Evolutionary conservation across 176 grass and related monocot genomes (phyloP).

Genomic region (Leersia perrieri): DNA sequence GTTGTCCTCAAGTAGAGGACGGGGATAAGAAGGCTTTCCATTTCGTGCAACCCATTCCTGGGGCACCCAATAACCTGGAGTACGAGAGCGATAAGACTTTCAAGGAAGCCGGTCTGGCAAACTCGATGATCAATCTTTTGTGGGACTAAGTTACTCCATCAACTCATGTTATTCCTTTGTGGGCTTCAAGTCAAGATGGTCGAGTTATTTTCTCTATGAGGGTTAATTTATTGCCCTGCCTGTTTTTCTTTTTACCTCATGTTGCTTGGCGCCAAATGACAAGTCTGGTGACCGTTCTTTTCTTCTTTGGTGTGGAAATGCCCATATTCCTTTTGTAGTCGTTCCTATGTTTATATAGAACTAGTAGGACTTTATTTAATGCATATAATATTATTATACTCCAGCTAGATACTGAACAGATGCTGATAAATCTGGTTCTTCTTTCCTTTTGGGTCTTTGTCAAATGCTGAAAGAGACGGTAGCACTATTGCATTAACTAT

Average conservation of each 20-base stretch:
- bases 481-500: neutral
- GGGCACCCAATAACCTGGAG: slow-evolving; percentile 56
- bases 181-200: slow-evolving; percentile 7
- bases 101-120: slow-evolving; percentile 66
- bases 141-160: slow-evolving; percentile 49
- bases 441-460: neutral
- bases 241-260: neutral
- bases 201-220: neutral
- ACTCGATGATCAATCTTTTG: slow-evolving; percentile 82
- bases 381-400: slow-evolving; percentile 34
- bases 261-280: slow-evolving; percentile 19
- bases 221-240: neutral
- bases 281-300: neutral
- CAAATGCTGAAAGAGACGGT: slow-evolving; percentile 7
- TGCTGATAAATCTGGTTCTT: neutral
- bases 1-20: slow-evolving; percentile 53
- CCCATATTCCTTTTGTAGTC: neutral
- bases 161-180: neutral
- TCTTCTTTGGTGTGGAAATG: slow-evolving; percentile 30
- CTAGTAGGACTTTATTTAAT: slow-evolving; percentile 34
- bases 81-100: slow-evolving; percentile 60
- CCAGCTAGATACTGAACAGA: neutral
- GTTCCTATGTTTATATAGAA: slow-evolving; percentile 39
- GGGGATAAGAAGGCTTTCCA: slow-evolving; percentile 59
- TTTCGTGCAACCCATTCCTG: slow-evolving; percentile 67